Base-by-base conservation (phyloP, 177 flowering plant genomes). In the Vitis hybrid region DNA sequence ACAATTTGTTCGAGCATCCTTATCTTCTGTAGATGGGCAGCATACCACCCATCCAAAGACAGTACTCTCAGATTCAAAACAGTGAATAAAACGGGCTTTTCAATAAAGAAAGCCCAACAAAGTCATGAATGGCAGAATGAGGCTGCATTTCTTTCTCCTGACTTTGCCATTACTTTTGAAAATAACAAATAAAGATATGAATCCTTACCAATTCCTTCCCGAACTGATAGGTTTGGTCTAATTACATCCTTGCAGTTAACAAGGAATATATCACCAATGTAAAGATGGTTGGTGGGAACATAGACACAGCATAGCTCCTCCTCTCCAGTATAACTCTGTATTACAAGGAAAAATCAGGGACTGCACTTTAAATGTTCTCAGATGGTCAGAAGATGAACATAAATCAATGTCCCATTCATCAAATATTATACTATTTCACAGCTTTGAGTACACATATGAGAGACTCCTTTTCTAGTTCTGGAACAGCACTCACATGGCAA, bases 221-320 rank as follows among this genome's bases (percentile, higher is more conserved):
- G 81, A 67, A 86, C 89, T 0, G 89, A 86, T 52, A 86, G 68
- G 73, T 82, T 86, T 59, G 89, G 89, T 69, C 89, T 83, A 61
- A 83, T 86, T 31, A 83, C 87, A 55, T 86, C 89, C 58, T 80
- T 83, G 67, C 80, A 70, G 65, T 82, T 86, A 66, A 86, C 80
- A 12, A 86, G 70, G 72, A 88, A 88, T 59, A 88, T 80, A 79
- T 88, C 91, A 19, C 91, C 91, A 72, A 88, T 84, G 75, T 88
- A 88, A 47, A 86, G 88, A 82, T 88, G 91, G 72, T 88, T 88
- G 1, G 91, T 88, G 62, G 91, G 91, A 54, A 86, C 89, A 73
- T 86, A 86, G 49, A 86, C 89, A 67, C 87, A 86, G 74, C 85
- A 86, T 28, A 86, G 80, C 69, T 86, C 87, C 75, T 86, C 87